Base-by-base conservation (phyloP, 2,329 filamentous ascomycete species). In the Apiospora malaysiana region DNA sequence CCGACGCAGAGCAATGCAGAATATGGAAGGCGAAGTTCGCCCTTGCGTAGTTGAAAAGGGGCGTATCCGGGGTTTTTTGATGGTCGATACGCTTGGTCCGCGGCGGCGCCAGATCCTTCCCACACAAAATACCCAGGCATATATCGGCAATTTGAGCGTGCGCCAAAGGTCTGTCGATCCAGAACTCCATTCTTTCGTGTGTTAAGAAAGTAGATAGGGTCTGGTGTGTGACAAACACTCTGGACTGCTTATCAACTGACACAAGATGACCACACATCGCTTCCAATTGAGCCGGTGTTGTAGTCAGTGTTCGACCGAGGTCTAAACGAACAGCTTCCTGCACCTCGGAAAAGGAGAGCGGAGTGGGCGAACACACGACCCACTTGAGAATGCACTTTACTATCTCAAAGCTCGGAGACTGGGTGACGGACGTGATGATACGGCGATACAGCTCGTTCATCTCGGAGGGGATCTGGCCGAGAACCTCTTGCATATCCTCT, bases 11-110 rank as follows among this genome's bases (percentile, higher is more conserved):
- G 4, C 70, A 63, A 9, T 70, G 69, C 8, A 79, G 46, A 68
- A 67, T 10, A 23, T 79, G 77, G 45, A 79, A 75, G 21, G 76
- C 77, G 69, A 79, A 80, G 23, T 74, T 66, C 6, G 68, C 73
- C 59, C 74, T 71, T n/a, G 78, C 78, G 43, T 80, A 81, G 49
- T 69, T 59, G 16, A 74, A 63, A 0, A 77, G 71, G 66, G 69
- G 67, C 45, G 69, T 72, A 37, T 75, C 77, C 0, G 25, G 25
- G 2, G 27, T 25, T 14, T 43, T 16, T 6, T 23, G n/a, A 25
- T 23, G 25, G n/a, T 40, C 65, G 12, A 67, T 4, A 16, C 27
- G n/a, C n/a, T 23, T 32, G 37, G 9, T 67, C 16, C 65, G 32
- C n/a, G 65, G 65, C 2, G 65, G 65, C 3, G 27, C 12, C 4